Percentiles rank a stretch among this genome's conserved stretches.
Conservation (phyloP, 768 basidiomycete species). For the Russula sp. region DNA sequence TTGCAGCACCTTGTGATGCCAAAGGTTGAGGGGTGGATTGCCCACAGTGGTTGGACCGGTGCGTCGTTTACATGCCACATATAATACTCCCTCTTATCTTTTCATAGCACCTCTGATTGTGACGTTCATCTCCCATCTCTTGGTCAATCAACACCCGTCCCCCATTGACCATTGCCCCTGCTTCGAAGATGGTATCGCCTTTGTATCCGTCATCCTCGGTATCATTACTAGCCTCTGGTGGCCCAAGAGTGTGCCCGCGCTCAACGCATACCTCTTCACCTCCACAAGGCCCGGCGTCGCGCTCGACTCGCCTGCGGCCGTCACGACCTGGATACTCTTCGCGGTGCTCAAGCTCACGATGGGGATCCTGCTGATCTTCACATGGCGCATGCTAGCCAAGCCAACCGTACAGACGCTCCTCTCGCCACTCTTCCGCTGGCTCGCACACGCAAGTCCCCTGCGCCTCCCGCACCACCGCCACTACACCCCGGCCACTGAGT, state of each 20-base stretch:
- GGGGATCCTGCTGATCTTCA: conserved; percentile 77
- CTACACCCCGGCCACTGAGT: conserved; percentile 90
- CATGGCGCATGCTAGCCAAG: conserved; percentile 87
- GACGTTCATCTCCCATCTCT: conserved; percentile 56
- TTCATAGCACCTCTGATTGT: conserved; percentile 47
- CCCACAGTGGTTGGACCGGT: conserved; percentile 35
- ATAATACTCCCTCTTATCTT: background rate
- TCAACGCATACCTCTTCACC: conserved; percentile 30
- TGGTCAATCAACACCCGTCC: conserved; percentile 87
- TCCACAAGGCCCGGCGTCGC: conserved; percentile 55
- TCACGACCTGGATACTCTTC: conserved; percentile 32
- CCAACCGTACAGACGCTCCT: conserved; percentile 63
- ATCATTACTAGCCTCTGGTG: conserved; percentile 63
- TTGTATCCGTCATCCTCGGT: conserved; percentile 82
- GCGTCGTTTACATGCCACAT: conserved; percentile 20
- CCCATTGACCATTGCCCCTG: conserved; percentile 97
- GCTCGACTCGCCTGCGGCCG: conserved; percentile 35
- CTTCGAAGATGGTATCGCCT: conserved; percentile 95
- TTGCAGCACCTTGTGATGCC: conserved; percentile 34
- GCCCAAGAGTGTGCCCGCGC: conserved; percentile 37
- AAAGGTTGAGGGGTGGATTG: conserved; percentile 41
- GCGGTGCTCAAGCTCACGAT: conserved; percentile 36
- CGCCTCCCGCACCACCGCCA: conserved; percentile 77
- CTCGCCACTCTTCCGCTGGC: conserved; percentile 77
- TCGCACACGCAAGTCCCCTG: conserved; percentile 49